These are phyloP conservation scores for Aspergillus cavernicola DNA, from an alignment of 495 filamentous ascomycete genomes.

Conservation along the genomic window DNA sequence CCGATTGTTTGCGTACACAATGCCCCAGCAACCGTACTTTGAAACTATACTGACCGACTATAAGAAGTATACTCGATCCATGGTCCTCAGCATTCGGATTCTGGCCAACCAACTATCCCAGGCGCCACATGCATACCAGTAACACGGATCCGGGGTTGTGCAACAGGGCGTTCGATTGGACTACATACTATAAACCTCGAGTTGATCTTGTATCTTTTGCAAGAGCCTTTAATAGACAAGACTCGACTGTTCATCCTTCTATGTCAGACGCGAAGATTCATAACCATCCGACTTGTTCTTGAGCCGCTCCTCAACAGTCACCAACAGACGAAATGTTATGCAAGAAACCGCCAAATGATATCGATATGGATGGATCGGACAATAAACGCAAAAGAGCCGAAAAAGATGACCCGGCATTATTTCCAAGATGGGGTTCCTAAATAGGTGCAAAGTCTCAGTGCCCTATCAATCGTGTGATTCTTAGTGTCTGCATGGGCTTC, in stretches of 20 bases:
- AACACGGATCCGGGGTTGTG: background rate
- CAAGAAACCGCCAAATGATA: background rate
- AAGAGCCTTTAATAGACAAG: too few relatives aligned
- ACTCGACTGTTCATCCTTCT: background rate
- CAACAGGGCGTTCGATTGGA: background rate
- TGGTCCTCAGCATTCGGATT: background rate
- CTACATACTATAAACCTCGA: too few relatives aligned
- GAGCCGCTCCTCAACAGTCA: too few relatives aligned
- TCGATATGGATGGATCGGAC: background rate
- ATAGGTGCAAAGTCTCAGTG: background rate
- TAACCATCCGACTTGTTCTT: background rate
- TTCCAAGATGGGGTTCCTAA: background rate
- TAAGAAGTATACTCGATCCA: background rate
- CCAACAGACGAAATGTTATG: background rate
- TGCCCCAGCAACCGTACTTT: background rate
- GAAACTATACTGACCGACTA: background rate
- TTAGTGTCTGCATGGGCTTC: slow-evolving; percentile 1
- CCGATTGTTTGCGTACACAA: background rate
- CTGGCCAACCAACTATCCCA: background rate
- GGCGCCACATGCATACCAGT: background rate
- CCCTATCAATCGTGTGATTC: background rate
- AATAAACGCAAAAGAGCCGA: background rate
- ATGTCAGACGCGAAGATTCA: background rate
- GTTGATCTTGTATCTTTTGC: too few relatives aligned
- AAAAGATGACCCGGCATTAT: too few relatives aligned